Percentiles rank a stretch among this genome's conserved stretches.
phyloP scores from a whole-genome alignment of 345 rosid genomes.

The Anacardium occidentale region DNA sequence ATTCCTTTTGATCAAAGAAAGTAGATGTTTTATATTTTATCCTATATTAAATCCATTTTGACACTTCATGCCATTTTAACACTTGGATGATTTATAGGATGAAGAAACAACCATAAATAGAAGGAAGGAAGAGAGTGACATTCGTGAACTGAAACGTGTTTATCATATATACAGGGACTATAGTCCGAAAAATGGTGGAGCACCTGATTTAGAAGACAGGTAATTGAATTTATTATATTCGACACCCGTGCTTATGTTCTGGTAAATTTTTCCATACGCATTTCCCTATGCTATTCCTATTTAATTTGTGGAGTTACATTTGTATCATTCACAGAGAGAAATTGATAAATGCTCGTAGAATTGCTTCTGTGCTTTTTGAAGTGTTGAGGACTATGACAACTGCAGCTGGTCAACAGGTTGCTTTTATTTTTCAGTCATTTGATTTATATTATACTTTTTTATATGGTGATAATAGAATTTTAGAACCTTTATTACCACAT shows the following conservation, averaged over 20 bases:
- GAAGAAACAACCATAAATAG: slow-evolving; percentile 46
- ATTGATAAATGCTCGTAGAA: slow-evolving; percentile 55
- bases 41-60: background rate
- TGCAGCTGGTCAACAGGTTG: slow-evolving; percentile 69
- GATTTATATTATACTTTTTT: slow-evolving; percentile 19
- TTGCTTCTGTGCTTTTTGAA: slow-evolving; percentile 71
- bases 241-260: background rate
- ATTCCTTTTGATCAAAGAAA: background rate
- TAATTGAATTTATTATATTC: slow-evolving; percentile 19
- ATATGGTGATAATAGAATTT: background rate
- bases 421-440: slow-evolving; percentile 1
- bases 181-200: slow-evolving; percentile 47
- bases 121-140: slow-evolving; percentile 57
- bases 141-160: slow-evolving; percentile 77
- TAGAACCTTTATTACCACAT: background rate
- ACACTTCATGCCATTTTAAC: slow-evolving; percentile 8
- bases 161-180: slow-evolving; percentile 59
- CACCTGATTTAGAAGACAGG: slow-evolving; percentile 52
- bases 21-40: background rate
- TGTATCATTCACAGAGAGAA: slow-evolving; percentile 48
- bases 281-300: slow-evolving; percentile 10
- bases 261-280: slow-evolving; percentile 9
- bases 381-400: slow-evolving; percentile 60
- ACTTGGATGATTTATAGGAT: slow-evolving; percentile 48
- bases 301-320: slow-evolving; percentile 13